Evolutionary conservation across 2,329 filamentous ascomycete species (phyloP), one percentile per base, ranked within the genome.

Genomic region (Bisporella sp.): DNA sequence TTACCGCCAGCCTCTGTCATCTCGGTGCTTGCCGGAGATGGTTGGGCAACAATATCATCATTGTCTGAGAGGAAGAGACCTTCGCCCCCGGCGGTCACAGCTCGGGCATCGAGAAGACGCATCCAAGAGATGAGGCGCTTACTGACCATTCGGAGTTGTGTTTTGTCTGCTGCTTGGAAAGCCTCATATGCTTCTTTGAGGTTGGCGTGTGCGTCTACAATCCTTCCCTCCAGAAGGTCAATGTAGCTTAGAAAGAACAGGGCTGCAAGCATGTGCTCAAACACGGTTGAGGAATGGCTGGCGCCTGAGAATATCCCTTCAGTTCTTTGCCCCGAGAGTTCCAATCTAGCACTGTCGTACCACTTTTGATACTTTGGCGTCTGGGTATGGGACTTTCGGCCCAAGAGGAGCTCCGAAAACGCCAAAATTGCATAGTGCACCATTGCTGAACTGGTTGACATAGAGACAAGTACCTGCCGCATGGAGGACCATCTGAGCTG

Each of bases 171-270:
- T n/a, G 61, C 63, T 49, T 71, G 70, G 49, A 78, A 73, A 4
- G 77, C 62, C 5, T 60, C 62, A 51, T 78, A 76, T 1, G 76
- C 75, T 9, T 72, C 68, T 52, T 76, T 71, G 6, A 80, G 62
- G 41, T 77, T 73, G 1, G 68, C 64, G 54, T 78, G 74, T 0
- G 75, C 74, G n/a, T 69, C 66, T 28, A 68, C 64, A 5, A 71
- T 68, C n/a, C 66, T 62, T 7, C 64, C 68, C 49, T 72, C 69
- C 4, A 75, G 60, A 8, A 75, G 70, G 53, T 78, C 75, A 28
- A 76, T 73, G 52, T 79, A 79, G 45, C 73, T 75, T 3, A 79
- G 66, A 50, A 79, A 73, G 62, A 79, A 79, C 6, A 78, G 58
- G 0, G 75, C 69, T 1, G 74, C 74, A 5, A 80, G 66, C 4